Base-by-base conservation (phyloP, 164 flowering plant species). In the Macadamia integrifolia region DNA sequence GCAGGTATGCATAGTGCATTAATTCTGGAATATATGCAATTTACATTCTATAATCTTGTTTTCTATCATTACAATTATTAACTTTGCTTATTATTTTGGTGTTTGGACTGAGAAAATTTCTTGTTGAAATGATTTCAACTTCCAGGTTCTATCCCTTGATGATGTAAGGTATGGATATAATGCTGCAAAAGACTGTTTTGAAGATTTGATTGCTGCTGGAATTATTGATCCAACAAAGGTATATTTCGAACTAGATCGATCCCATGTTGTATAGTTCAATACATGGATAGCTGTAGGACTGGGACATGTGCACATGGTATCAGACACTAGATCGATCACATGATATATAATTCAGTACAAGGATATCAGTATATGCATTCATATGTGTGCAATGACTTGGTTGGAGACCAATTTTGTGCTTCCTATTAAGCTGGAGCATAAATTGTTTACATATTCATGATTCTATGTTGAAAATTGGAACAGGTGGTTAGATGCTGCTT, bases 181-280 rank as follows among this genome's bases (percentile, higher is more conserved):
- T 79, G 96, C 96, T 71, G 93, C 96, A 56, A 92, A 42, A 69
- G 81, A 84, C 76, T 44, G 71, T 57, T 92, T 86, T 59, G 93
- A 89, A 74, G 89, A 92, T 77, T 75, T 92, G 64, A 86, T 92
- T 78, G 74, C 81, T 70, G 88, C 91, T 62, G 88, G 92, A 68
- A 90, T 92, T 62, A 75, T 90, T 9, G 98, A 92, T 80, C 98
- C 96, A 42, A 28, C 98, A 59, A 92, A 90, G 98, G 98, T 89
- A 79, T 35, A 5, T 35, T 35, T 2, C 5, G 5, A 35, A 35
- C 40, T 35, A 35, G 40, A 35, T 23, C 40, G 5, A 35, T 35
- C 40, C 40, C 40, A 35, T 35, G 40, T 2, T 35, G 5, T 2
- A 35, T 35, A 35, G 5, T 35, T 35, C 40, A 35, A 35, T 35